A percentile compares a stretch with the other conserved stretches of the same genome.
These are phyloP conservation scores for Botrytis aclada DNA, from an alignment of 2,329 filamentous ascomycete species.

Conservation along the genomic window DNA sequence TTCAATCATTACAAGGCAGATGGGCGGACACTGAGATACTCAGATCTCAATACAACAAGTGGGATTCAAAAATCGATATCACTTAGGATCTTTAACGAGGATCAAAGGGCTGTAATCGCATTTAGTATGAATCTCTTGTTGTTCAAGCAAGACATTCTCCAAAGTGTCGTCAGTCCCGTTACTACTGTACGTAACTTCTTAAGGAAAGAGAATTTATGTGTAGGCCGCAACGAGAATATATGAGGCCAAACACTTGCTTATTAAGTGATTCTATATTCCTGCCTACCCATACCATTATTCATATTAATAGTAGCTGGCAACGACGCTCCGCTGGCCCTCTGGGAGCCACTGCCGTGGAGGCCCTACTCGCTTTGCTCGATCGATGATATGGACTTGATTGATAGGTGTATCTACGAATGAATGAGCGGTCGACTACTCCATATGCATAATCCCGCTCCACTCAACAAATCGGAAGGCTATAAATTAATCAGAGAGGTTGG, in stretches of 20 bases:
- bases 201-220: too few relatives aligned
- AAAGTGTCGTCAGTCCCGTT: too few relatives aligned
- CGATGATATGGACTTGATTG: background rate
- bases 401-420: background rate
- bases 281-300: background rate
- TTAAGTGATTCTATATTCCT: background rate
- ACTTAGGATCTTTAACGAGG: too few relatives aligned
- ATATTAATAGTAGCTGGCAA: background rate
- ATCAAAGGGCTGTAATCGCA: too few relatives aligned
- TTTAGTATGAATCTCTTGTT: too few relatives aligned
- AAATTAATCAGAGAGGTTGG: conserved; percentile 10
- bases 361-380: background rate
- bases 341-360: background rate
- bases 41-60: too few relatives aligned
- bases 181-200: too few relatives aligned
- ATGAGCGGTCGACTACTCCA: background rate
- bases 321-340: background rate
- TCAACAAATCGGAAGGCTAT: background rate
- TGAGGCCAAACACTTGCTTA: background rate
- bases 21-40: too few relatives aligned
- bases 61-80: too few relatives aligned
- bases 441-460: background rate
- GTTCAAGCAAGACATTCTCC: too few relatives aligned
- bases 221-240: too few relatives aligned
- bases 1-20: background rate